phyloP scores from a whole-genome alignment of 768 basidiomycete genomes.

The Russula sp. region DNA sequence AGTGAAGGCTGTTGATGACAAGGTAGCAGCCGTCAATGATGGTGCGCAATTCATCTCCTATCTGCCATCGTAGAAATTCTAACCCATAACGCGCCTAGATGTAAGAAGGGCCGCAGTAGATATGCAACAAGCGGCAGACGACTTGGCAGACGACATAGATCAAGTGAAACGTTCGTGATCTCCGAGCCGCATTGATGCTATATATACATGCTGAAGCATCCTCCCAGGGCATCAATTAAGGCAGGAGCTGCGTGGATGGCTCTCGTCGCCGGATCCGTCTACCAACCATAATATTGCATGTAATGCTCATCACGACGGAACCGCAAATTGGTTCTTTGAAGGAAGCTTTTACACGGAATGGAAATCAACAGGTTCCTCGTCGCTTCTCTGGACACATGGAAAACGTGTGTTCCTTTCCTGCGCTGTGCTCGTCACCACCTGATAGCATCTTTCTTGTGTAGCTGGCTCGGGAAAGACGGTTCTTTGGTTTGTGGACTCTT shows the following conservation, averaged over 20 bases:
- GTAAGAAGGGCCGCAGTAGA: not conserved
- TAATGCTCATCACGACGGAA: not conserved
- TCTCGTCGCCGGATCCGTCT: conserved; percentile 12
- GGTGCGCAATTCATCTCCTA: too few relatives aligned
- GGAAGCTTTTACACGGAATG: not conserved
- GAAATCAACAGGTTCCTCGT: not conserved
- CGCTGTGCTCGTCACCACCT: too few relatives aligned
- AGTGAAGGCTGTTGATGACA: too few relatives aligned
- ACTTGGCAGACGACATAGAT: not conserved
- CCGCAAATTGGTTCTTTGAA: conserved; percentile 5
- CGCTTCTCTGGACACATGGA: conserved; percentile 11
- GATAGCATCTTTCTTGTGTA: not conserved
- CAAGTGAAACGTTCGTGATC: not conserved
- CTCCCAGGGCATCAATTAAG: not conserved
- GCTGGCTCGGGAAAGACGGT: conserved; percentile 17
- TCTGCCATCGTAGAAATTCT: too few relatives aligned
- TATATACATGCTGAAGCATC: not conserved
- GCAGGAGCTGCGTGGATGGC: not conserved
- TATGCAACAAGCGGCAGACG: not conserved
- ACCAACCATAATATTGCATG: not conserved
- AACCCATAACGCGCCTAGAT: not conserved
- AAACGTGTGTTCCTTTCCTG: not conserved
- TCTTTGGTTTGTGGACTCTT: conserved; percentile 5
- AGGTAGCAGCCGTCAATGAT: too few relatives aligned
- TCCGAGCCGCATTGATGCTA: not conserved